Percentiles rank a stretch among this genome's conserved stretches.
These are phyloP conservation scores for Pontederia paniculata DNA, from an alignment of 176 grass and related monocot species.

Conservation along the genomic window DNA sequence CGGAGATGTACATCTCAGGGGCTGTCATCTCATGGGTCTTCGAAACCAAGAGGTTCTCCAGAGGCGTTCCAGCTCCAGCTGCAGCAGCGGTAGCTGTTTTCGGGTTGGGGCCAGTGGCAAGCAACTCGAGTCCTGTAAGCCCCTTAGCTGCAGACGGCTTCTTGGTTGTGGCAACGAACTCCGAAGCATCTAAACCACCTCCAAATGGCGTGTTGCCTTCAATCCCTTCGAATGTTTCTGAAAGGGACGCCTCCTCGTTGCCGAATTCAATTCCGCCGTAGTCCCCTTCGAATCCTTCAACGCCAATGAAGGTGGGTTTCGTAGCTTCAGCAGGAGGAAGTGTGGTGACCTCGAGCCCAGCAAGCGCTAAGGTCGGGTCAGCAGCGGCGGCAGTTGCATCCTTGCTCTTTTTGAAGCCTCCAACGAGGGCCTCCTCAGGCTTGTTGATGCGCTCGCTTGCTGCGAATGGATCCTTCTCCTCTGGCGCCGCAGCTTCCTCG, in stretches of 20 bases:
- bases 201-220: conserved; percentile 72
- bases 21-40: conserved; percentile 65
- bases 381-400: conserved; percentile 49
- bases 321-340: conserved; percentile 77
- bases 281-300: conserved; percentile 94
- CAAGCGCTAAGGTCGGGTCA: conserved; percentile 69
- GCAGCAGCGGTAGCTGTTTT: conserved; percentile 23
- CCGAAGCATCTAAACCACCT: conserved; percentile 90
- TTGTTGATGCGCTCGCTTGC: conserved; percentile 84
- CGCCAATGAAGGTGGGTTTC: conserved; percentile 77
- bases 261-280: conserved; percentile 96
- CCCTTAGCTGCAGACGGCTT: conserved; percentile 53
- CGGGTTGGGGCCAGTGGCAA: conserved; percentile 38
- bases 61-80: conserved; percentile 25
- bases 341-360: conserved; percentile 83
- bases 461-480: conserved; percentile 85
- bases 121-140: conserved; percentile 71
- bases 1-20: conserved; percentile 66
- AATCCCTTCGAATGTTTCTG: conserved; percentile 82
- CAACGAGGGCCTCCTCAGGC: conserved; percentile 77
- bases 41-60: conserved; percentile 64
- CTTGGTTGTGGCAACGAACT: conserved; percentile 88
- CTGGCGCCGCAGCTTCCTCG: conserved; percentile 26
- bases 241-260: conserved; percentile 79
- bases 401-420: conserved; percentile 84